Base-by-base conservation (phyloP, 1,139 yeast genomes). In the Saccharomyces pastorianus region DNA sequence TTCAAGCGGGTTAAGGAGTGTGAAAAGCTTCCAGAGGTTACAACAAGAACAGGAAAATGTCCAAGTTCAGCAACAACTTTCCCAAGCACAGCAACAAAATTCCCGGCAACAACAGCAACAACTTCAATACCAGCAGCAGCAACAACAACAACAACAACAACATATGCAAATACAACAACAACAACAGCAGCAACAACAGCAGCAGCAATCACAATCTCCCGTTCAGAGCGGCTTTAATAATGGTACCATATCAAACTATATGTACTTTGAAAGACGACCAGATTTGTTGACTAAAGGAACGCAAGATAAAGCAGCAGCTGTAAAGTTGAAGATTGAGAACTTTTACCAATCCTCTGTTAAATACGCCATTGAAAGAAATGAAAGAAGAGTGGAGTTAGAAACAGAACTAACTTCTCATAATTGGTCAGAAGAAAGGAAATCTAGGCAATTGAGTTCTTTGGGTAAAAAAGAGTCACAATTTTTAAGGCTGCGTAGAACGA, bases 211-310 rank as follows among this genome's bases (percentile, higher is more conserved):
- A 42, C 60, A 61, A 49, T 6, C 56, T 55, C 47, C 48, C 6
- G 13, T 26, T 46, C 31, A 26, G 9, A 4, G 28, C 2, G 31
- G 31, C 23, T 25, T 27, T 2, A 46, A 3, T 9, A 29, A 46
- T 4, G 59, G 51, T 29, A 42, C 57, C 27, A 52, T 56, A 27
- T 53, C 59, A 38, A 76, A 76, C 58, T 84, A 85, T 62, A 89
- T 86, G 54, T 80, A 83, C 65, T 87, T 91, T 71, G 91, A 86
- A 64, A 82, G 98, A 60, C 90, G 88, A 64, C 97, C 98, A 0
- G 95, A 87, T 59, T 75, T 79, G 63, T 75, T 86, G 64, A 78
- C 82, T 48, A 84, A 84, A 59, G 66, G 76, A 11, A 76, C 88
- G 0, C 91, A 85, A 65, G 93, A 86, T 64, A 83, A 81, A 61